Evolutionary conservation across 2,329 filamentous ascomycete species (phyloP).

Genomic region (Fusarium algeriense): DNA sequence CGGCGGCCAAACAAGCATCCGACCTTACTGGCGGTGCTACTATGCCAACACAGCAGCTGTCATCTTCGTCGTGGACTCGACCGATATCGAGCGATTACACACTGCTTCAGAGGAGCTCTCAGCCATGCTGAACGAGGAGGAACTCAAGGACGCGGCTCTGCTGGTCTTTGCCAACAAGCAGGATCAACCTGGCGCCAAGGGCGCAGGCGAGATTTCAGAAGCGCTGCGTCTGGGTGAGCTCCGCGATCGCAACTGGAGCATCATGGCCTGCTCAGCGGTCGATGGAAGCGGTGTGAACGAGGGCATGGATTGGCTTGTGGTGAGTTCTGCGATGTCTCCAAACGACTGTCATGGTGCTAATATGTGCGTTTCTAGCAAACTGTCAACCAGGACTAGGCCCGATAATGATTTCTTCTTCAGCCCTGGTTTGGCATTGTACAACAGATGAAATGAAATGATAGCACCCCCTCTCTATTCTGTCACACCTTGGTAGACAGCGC

Average conservation of each 20-base stretch:
- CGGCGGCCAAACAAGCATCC: constrained; percentile 97
- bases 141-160: constrained; percentile 90
- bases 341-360: constrained; percentile 13
- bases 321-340: constrained; percentile 57
- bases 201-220: constrained; percentile 96
- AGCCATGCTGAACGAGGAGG: constrained; percentile 97
- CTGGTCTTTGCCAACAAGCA: constrained; percentile 99
- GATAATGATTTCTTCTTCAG: constrained; percentile 35
- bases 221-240: constrained; percentile 90
- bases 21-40: constrained; percentile 99
- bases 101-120: constrained; percentile 93
- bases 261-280: constrained; percentile 96
- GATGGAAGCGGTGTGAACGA: constrained; percentile 95
- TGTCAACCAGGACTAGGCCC: constrained; percentile 51
- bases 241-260: constrained; percentile 98
- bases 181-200: constrained; percentile 96
- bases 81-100: constrained; percentile 93
- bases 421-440: constrained; percentile 48
- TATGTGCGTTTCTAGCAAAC: constrained; percentile 49
- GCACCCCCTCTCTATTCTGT: constrained; percentile 45
- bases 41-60: constrained; percentile 98
- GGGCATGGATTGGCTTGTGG: constrained; percentile 99
- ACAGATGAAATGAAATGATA: constrained; percentile 52
- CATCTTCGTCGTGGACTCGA: constrained; percentile 98
- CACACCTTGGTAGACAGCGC: constrained; percentile 46